Conservation (phyloP, 108 stramenopile genomes). For the Fragilaria crotonensis region DNA sequence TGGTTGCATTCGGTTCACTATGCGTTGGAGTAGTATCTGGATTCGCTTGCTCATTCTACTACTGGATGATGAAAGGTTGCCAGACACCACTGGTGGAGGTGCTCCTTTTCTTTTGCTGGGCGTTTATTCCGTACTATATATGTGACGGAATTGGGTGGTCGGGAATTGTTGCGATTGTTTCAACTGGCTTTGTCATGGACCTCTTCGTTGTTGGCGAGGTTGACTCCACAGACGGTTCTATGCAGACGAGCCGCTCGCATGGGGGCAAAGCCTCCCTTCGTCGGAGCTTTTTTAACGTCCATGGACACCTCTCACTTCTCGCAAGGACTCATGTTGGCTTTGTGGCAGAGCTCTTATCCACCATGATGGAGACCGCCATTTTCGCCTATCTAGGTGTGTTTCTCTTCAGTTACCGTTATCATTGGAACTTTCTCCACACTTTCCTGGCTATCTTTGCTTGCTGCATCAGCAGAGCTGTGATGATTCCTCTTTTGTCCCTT, state of each 20-base stretch:
- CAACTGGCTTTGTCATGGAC: constrained; percentile 87
- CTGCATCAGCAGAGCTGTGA: constrained; percentile 61
- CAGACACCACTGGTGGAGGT: constrained; percentile 77
- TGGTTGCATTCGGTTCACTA: constrained; percentile 72
- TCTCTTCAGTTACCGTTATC: constrained; percentile 74
- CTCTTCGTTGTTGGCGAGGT: constrained; percentile 68
- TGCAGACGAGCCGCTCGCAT: neutral
- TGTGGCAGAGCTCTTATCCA: constrained; percentile 73
- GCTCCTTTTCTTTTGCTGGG: constrained; percentile 80
- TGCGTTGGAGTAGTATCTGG: constrained; percentile 73
- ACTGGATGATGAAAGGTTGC: constrained; percentile 66
- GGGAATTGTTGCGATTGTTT: constrained; percentile 90
- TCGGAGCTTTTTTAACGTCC: constrained; percentile 17
- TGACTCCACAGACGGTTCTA: neutral
- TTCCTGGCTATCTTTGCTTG: constrained; percentile 63
- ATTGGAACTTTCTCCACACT: constrained; percentile 63
- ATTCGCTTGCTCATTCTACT: constrained; percentile 58
- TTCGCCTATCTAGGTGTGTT: constrained; percentile 88
- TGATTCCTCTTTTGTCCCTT: constrained; percentile 71
- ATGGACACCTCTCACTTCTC: constrained; percentile 52
- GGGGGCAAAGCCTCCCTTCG: neutral
- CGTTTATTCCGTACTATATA: constrained; percentile 85
- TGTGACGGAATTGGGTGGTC: constrained; percentile 79
- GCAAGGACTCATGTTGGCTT: constrained; percentile 71
- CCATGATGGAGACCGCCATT: constrained; percentile 87